Evolutionary conservation across 441 rosid species (phyloP), one percentile per base, ranked within the genome.

Genomic region (Pelargonium fulgidum): DNA sequence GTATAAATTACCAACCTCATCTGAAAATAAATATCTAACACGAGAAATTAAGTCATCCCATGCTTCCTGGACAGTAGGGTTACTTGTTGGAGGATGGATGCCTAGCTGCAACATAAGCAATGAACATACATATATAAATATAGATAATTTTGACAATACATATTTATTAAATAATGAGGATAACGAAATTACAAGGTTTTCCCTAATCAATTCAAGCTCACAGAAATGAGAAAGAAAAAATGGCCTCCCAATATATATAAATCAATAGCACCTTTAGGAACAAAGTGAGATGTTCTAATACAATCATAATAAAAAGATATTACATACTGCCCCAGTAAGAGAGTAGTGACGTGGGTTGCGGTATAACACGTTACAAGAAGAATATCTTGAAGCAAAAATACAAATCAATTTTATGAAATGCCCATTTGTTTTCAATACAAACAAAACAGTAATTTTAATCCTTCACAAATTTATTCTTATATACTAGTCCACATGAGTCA

Each of bases 21-120:
- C 76, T 13, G 98, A 87, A 71, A 92, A 90, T n/a, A 86, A 64
- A 75, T 75, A 82, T 68, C 72, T 74, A 68, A 94, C 47, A 20
- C 87, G 90, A 58, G 78, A 78, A 81, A 76, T 66, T 19, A 94
- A 71, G 41, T 87, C 85, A 69, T 82, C 83, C 88, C 83, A 82
- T 52, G 92, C 90, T 74, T 92, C 91, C 80, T 78, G 83, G 58
- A 76, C 84, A 41, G 90, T 78, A 72, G 84, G 81, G 73, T 69
- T 79, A 80, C 83, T 81, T 68, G 14, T 73, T 47, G 72, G 75
- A 73, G 81, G 85, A 63, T 69, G 62, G 70, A 89, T 77, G 42
- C 89, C 93, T 73, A 92, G 86, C 99, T 94, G 96, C 81, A 81
- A 62, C 56, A 78, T 36, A 58, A 62, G 64, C 62, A 65, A 62